A percentile compares a stretch with the other conserved stretches of the same genome.
Evolutionary conservation across 805 yeast species (phyloP).

Genomic region (Saccharomycopsis fermentans): DNA sequence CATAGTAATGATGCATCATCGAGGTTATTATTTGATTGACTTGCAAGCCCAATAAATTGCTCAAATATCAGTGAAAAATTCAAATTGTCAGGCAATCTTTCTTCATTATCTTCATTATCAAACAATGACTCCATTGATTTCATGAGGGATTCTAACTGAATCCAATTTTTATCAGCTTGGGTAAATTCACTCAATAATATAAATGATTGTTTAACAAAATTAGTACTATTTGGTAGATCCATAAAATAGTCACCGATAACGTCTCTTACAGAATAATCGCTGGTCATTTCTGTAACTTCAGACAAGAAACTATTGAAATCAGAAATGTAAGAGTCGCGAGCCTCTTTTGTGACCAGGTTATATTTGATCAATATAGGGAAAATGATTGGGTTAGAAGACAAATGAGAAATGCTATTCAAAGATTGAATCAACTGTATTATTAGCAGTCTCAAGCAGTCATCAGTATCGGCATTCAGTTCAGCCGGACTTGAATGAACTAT

Average conservation of each 20-base stretch:
- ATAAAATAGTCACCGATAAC: slow-evolving; percentile 47
- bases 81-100: slow-evolving; percentile 4
- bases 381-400: slow-evolving; percentile 9
- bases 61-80: slow-evolving; percentile 1
- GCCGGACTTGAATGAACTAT: slow-evolving; percentile 4
- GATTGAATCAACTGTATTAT: slow-evolving; percentile 28
- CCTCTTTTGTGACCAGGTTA: slow-evolving; percentile 9
- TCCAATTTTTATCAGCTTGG: slow-evolving; percentile 21
- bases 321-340: slow-evolving; percentile 10
- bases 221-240: slow-evolving; percentile 31
- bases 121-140: slow-evolving; percentile 34
- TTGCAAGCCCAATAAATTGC: not conserved
- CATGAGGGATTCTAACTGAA: slow-evolving; percentile 31
- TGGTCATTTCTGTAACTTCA: slow-evolving; percentile 59
- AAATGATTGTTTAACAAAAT: slow-evolving; percentile 26
- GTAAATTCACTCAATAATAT: slow-evolving; percentile 14
- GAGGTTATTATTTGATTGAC: not conserved
- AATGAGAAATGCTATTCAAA: slow-evolving; percentile 21
- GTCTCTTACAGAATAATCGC: slow-evolving; percentile 48
- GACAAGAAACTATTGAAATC: slow-evolving; percentile 67
- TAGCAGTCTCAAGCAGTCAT: slow-evolving; percentile 20
- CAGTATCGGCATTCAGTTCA: slow-evolving; percentile 2
- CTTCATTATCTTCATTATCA: slow-evolving; percentile 28
- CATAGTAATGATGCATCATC: slow-evolving; percentile 29
- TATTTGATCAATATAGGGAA: slow-evolving; percentile 11